These are phyloP conservation scores for Vachellia collinsii DNA, from an alignment of 306 rosid species.

Conservation along the genomic window DNA sequence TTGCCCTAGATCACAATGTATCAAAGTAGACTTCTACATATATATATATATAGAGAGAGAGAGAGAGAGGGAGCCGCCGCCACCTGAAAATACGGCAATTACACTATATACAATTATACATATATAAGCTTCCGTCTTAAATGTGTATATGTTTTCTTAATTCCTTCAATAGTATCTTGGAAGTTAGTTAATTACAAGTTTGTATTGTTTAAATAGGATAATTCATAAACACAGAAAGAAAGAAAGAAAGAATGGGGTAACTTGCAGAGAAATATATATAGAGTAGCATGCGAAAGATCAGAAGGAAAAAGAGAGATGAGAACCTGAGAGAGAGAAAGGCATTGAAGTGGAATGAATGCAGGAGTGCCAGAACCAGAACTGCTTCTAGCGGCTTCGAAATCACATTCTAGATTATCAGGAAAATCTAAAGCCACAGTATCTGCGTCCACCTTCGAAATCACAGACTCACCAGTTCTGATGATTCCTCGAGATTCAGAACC, in stretches of 20 bases:
- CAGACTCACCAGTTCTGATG: constrained; percentile 41
- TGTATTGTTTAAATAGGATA: not conserved
- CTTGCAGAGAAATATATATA: not conserved
- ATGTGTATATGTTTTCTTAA: not conserved
- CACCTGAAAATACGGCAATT: too few relatives aligned
- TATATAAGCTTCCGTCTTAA: too few relatives aligned
- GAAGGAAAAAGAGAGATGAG: not conserved
- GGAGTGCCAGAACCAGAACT: not conserved
- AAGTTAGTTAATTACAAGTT: not conserved
- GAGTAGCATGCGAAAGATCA: too few relatives aligned
- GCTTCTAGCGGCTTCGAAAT: constrained; percentile 35
- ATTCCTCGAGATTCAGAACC: constrained; percentile 79
- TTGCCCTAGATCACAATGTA: not conserved
- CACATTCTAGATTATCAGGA: constrained; percentile 16
- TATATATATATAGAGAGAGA: too few relatives aligned
- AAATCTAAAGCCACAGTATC: constrained; percentile 51
- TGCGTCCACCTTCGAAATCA: constrained; percentile 47
- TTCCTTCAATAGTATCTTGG: too few relatives aligned
- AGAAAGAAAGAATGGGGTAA: not conserved
- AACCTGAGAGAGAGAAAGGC: constrained; percentile 16
- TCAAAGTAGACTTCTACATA: too few relatives aligned
- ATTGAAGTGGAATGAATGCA: constrained; percentile 14
- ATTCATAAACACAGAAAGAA: not conserved
- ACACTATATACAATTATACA: too few relatives aligned
- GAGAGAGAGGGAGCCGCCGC: too few relatives aligned